phyloP scores from a whole-genome alignment of 805 yeast genomes.

The Nematodospora valgi region DNA sequence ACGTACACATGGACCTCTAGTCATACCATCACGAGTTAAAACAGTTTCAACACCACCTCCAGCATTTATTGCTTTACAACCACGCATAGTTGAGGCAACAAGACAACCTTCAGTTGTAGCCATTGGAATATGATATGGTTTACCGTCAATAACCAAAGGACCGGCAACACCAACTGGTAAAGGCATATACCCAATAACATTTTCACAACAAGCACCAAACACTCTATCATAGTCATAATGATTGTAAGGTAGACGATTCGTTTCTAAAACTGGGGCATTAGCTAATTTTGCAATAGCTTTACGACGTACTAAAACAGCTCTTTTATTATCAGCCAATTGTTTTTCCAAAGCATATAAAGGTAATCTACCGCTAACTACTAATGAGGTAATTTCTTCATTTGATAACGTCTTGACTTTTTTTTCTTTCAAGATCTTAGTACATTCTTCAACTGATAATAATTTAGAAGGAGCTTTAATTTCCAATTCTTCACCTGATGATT shows the following conservation, averaged over 20 bases:
- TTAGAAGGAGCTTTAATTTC: slow-evolving; percentile 20
- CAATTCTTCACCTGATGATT: slow-evolving; percentile 28
- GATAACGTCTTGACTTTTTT: slow-evolving; percentile 66
- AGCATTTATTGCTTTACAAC: slow-evolving; percentile 95
- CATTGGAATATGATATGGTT: slow-evolving; percentile 90
- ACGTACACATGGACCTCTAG: slow-evolving; percentile 97
- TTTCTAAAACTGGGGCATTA: slow-evolving; percentile 72
- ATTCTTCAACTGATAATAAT: slow-evolving; percentile 57
- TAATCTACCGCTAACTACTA: slow-evolving; percentile 72
- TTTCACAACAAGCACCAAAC: slow-evolving; percentile 98
- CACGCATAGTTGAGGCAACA: slow-evolving; percentile 98
- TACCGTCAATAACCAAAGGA: slow-evolving; percentile 87
- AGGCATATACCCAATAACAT: slow-evolving; percentile 95
- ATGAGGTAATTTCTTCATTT: slow-evolving; percentile 69
- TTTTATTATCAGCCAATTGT: slow-evolving; percentile 78
- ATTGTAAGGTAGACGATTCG: slow-evolving; percentile 71
- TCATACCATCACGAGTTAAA: slow-evolving; percentile 95
- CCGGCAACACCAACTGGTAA: slow-evolving; percentile 98
- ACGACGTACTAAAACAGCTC: slow-evolving; percentile 94
- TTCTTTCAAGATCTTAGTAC: slow-evolving; percentile 57
- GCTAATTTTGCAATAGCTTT: slow-evolving; percentile 83
- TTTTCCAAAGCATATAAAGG: slow-evolving; percentile 95
- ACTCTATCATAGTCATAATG: slow-evolving; percentile 93
- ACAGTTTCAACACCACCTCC: slow-evolving; percentile 97
- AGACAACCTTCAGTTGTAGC: slow-evolving; percentile 99